These are phyloP conservation scores for Yamadazyma olivae DNA, from an alignment of 805 yeast species.

Conservation along the genomic window DNA sequence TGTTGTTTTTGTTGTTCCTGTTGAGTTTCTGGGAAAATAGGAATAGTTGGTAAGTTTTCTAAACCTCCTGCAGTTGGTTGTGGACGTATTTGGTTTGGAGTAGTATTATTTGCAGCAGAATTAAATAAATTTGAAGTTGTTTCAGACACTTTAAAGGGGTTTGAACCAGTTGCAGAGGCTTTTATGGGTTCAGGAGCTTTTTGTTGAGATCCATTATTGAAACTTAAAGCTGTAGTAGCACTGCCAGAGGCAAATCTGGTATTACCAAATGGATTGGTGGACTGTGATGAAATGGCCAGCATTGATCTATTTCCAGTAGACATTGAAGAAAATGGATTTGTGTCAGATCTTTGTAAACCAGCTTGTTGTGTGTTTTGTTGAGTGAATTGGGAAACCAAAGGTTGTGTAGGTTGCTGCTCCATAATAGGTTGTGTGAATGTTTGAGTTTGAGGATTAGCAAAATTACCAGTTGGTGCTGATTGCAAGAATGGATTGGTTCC, in stretches of 20 bases:
- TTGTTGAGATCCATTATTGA: constrained; percentile 11
- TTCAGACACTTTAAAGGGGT: constrained; percentile 54
- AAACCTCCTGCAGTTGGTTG: constrained; percentile 75
- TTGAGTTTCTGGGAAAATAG: constrained; percentile 69
- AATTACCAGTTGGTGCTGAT: constrained; percentile 10
- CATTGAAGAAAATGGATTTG: constrained; percentile 35
- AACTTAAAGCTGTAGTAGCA: constrained; percentile 29
- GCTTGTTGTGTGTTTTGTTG: constrained; percentile 7
- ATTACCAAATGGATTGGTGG: constrained; percentile 45
- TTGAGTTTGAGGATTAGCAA: constrained; percentile 5
- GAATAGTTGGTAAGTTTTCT: constrained; percentile 60
- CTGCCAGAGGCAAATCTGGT: constrained; percentile 32
- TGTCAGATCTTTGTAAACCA: constrained; percentile 25
- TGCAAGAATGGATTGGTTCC: constrained; percentile 21
- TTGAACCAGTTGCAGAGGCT: constrained; percentile 48
- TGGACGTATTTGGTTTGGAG: constrained; percentile 29
- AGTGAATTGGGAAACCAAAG: constrained; percentile 4
- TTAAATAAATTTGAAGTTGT: constrained; percentile 31
- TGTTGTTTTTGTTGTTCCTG: constrained; percentile 37
- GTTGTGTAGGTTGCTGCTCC: constrained; percentile 10
- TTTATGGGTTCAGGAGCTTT: constrained; percentile 15
- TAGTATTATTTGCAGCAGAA: constrained; percentile 11
- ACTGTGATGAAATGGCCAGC: constrained; percentile 12
- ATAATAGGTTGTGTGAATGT: constrained; percentile 11
- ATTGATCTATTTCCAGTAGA: not conserved